Base-by-base conservation (phyloP, 495 filamentous ascomycete species). In the Aspergillus olivimuriae region DNA sequence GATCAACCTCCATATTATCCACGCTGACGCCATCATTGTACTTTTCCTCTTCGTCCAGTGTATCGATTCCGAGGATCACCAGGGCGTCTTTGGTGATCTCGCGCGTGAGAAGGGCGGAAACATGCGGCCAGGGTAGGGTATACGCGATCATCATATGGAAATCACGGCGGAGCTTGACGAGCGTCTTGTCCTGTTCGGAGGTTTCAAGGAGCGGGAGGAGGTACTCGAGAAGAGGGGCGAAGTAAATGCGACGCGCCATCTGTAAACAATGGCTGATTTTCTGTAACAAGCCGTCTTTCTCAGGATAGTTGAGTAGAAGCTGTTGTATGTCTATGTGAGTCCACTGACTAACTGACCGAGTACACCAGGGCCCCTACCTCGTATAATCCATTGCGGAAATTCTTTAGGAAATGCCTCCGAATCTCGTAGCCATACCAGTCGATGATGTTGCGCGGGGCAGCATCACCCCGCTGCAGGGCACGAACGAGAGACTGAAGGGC, bases 131-230 rank as follows among this genome's bases (percentile, higher is more conserved):
- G 4, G 78, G 78, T 20, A 81, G 60, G 3, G 82, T 81, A 57
- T 84, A 82, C 14, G 73, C 72, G 22, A 87, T 73, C 18, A 88
- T 73, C 15, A 81, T 76, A 52, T 84, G 74, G 18, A 89, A 73
- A 47, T 80, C 75, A 28, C 76, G 66, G 15, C 69, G 66, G 44
- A 86, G 78, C 17, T 71, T 75, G 15, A 58, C 40, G 37, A 76
- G 61, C 6, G 71, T 58, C 4, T 46, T 47, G 4, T 75, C 66
- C 45, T 55, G 60, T 16, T 56, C 55, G 5, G 24, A 38, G 2
- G 38, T 28, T 23, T 57, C 40, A 20, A 74, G 39, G 7, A 65
- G 41, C 1, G 64, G 65, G 14, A 66, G 39, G 4, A 78, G 14
- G 47, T 65, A 63, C 19, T 68, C 55, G 26, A 62, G 58, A 12